Base-by-base conservation (phyloP, 371 early-diverging fungal species). In the Parasitella parasitica region DNA sequence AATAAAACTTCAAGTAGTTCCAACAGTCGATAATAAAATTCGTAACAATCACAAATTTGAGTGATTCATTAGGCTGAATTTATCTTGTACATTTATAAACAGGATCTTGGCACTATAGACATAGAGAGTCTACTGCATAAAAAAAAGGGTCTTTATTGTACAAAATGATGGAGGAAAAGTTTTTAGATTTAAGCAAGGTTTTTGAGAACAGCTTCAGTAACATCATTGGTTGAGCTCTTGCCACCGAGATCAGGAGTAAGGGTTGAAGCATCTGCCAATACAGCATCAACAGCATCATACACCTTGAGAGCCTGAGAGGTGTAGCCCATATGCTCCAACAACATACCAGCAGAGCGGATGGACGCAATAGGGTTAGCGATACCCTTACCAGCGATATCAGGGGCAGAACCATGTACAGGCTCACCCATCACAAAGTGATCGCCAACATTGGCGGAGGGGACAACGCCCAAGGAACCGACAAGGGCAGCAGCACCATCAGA, bases 361-460 rank as follows among this genome's bases (percentile, higher is more conserved):
- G 94, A 87, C 4, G 97, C 97, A 57, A 95, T 83, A 6, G 97
- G 97, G 78, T 97, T 97, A 35, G 97, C 95, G 71, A 93, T 94
- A 63, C 92, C 92, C 76, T 93, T 89, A 34, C 96, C 96, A 12
- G 94, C 94, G 76, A 97, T 97, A 82, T 97, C 97, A 3, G 97
- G 97, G 11, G 96, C 97, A 15, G 94, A 94, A 15, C 97, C 97
- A 69, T 97, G 97, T 12, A 97, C 93, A 7, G 97, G 97, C 69
- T 97, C 97, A 55, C 95, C 96, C 52, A 97, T 84, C 16, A 92
- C 94, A 83, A 97, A 96, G 61, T 64, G 70, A 71, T 94, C 94
- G 53, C 97, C 97, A 8, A 96, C 94, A 64, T 96, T 96, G 39
- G 96, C 94, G 59, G 94, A 89, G 36, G 97, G 96, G 30, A 97